Conservation (phyloP, 208 protist species). For the Naegleria fowleri region DNA sequence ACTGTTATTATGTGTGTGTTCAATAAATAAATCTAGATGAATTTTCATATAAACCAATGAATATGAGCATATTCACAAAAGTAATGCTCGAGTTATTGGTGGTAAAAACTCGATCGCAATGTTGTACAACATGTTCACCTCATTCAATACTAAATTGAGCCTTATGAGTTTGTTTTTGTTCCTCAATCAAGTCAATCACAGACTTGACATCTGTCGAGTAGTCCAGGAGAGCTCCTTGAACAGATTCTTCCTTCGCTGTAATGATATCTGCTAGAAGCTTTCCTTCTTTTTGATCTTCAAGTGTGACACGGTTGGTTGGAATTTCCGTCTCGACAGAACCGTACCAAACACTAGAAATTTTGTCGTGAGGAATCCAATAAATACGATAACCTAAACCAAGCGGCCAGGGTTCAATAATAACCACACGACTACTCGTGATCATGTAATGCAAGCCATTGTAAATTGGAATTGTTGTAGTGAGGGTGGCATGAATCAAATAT, state of each 20-base stretch:
- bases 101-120: too few relatives aligned
- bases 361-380: neutral
- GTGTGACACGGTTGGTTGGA: neutral
- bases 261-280: neutral
- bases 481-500: neutral
- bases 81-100: too few relatives aligned
- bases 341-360: neutral
- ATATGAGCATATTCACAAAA: too few relatives aligned
- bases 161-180: neutral
- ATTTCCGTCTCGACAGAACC: neutral
- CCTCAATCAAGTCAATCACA: neutral
- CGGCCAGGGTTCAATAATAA: neutral
- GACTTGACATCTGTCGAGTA: neutral
- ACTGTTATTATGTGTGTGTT: too few relatives aligned
- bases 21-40: too few relatives aligned
- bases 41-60: too few relatives aligned
- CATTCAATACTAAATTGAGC: neutral
- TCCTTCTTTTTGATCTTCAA: neutral
- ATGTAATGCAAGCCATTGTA: neutral
- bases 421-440: neutral
- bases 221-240: neutral
- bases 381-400: neutral
- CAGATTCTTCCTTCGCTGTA: neutral
- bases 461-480: neutral
- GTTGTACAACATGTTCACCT: neutral